Evolutionary conservation across 257 asterid species (phyloP).

Genomic region (Paulownia fortunei): DNA sequence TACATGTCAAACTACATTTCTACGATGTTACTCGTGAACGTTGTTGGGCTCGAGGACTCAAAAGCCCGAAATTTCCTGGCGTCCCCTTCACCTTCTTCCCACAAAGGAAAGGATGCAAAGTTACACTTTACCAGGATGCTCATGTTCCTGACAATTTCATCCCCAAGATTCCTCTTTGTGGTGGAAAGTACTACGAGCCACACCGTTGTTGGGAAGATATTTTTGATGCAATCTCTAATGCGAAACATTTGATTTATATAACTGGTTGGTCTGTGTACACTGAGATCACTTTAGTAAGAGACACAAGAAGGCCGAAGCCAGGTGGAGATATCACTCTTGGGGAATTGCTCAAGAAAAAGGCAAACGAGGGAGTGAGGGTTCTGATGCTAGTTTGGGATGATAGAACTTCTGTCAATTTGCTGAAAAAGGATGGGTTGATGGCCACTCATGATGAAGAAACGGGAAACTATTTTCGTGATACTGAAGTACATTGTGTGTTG

Average conservation of each 20-base stretch:
- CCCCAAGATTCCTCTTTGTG: conserved; percentile 63
- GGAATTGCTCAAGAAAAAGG: conserved; percentile 63
- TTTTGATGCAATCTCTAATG: conserved; percentile 57
- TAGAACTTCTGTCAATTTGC: conserved; percentile 58
- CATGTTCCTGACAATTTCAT: conserved; percentile 66
- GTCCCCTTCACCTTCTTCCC: conserved; percentile 70
- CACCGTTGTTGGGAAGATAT: conserved; percentile 79
- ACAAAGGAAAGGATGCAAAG: conserved; percentile 57
- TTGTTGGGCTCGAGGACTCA: conserved; percentile 48
- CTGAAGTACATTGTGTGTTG: conserved; percentile 62
- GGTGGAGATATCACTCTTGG: conserved; percentile 71
- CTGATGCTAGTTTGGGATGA: conserved; percentile 79
- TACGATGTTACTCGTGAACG: conserved; percentile 50
- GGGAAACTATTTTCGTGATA: conserved; percentile 40
- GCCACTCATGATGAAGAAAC: conserved; percentile 77
- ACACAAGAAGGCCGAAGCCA: conserved; percentile 52
- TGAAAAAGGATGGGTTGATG: conserved; percentile 70
- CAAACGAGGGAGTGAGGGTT: conserved; percentile 73
- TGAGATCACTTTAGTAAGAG: conserved; percentile 59
- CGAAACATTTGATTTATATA: conserved; percentile 65
- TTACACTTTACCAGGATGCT: conserved; percentile 71
- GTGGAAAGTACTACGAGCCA: conserved; percentile 62
- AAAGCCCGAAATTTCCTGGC: conserved; percentile 51
- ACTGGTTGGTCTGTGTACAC: conserved; percentile 81
- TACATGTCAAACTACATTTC: conserved; percentile 55